These are phyloP conservation scores for Gentiana dahurica DNA, from an alignment of 257 asterid genomes.

Conservation along the genomic window DNA sequence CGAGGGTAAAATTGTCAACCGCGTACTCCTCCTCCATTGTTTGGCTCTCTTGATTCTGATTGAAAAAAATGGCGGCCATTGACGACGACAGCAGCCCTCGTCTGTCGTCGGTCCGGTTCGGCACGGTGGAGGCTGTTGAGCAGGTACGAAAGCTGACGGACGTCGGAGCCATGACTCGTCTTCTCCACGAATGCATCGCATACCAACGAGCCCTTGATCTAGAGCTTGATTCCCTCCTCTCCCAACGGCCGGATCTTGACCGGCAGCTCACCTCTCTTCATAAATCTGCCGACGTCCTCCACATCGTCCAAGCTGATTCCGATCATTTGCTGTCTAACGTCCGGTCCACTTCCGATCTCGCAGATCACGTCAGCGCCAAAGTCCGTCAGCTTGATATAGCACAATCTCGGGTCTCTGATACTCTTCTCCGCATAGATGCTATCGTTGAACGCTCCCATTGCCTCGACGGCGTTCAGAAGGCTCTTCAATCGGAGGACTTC, in stretches of 20 bases:
- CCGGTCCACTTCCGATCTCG: constrained; percentile 66
- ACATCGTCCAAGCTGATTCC: constrained; percentile 63
- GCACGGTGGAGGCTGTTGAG: constrained; percentile 51
- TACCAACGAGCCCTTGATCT: constrained; percentile 77
- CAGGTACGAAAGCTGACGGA: constrained; percentile 65
- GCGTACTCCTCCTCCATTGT: too few relatives aligned
- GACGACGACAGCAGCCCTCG: neutral
- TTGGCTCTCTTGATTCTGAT: too few relatives aligned
- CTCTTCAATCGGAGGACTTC: constrained; percentile 65
- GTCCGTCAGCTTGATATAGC: constrained; percentile 85
- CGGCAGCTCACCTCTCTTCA: constrained; percentile 67
- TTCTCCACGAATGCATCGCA: constrained; percentile 88
- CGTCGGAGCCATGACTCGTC: constrained; percentile 83
- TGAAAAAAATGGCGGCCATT: constrained; percentile 5
- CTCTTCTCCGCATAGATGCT: constrained; percentile 69
- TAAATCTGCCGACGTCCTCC: constrained; percentile 57
- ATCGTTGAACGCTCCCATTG: constrained; percentile 64
- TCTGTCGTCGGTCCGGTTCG: constrained; percentile 36
- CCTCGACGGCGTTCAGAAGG: constrained; percentile 70
- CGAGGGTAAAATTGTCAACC: too few relatives aligned
- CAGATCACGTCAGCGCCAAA: constrained; percentile 72
- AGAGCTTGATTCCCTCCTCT: constrained; percentile 62
- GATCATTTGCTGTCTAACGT: constrained; percentile 62
- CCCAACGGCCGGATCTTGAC: constrained; percentile 69
- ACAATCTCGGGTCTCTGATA: constrained; percentile 77